A percentile compares a stretch with the other conserved stretches of the same genome.
These are phyloP conservation scores for Kwoniella mangroviensis DNA, from an alignment of 768 basidiomycete genomes.

Conservation along the genomic window DNA sequence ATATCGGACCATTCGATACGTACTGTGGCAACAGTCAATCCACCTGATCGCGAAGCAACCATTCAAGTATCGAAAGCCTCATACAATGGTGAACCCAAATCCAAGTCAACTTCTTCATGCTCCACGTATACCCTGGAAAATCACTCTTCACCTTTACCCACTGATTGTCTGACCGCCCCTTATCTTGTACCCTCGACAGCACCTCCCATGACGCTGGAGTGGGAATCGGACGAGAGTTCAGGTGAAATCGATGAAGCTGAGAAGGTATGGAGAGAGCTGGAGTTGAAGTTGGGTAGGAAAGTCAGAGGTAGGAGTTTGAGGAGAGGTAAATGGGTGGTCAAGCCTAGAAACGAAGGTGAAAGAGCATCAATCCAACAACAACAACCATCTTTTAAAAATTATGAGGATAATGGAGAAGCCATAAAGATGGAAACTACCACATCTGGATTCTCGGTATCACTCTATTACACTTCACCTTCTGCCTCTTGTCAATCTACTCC, in stretches of 20 bases:
- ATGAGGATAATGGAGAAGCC: not conserved
- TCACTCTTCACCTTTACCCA: not conserved
- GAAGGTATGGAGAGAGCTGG: conserved; percentile 21
- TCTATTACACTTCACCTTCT: conserved; percentile 2
- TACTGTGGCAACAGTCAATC: conserved; percentile 16
- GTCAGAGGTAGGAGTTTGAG: conserved; percentile 11
- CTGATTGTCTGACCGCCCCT: conserved; percentile 1
- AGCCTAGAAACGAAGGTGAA: conserved; percentile 2
- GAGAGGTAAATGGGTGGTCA: conserved; percentile 29
- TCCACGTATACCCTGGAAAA: not conserved
- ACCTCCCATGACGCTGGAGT: conserved; percentile 25
- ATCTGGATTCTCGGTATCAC: conserved; percentile 25
- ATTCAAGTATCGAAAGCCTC: not conserved
- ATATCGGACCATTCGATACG: conserved; percentile 20
- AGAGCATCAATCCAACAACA: not conserved
- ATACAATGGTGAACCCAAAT: not conserved
- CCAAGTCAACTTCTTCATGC: not conserved
- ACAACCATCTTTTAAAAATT: not conserved
- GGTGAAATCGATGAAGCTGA: conserved; percentile 25
- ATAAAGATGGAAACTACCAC: conserved; percentile 8
- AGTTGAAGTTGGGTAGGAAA: conserved; percentile 20
- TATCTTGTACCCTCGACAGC: conserved; percentile 16
- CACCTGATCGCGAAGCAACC: not conserved
- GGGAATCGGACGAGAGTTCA: conserved; percentile 23
- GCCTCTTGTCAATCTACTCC: not conserved